Conservation (phyloP, 257 asterid genomes). For the Petrea volubilis region DNA sequence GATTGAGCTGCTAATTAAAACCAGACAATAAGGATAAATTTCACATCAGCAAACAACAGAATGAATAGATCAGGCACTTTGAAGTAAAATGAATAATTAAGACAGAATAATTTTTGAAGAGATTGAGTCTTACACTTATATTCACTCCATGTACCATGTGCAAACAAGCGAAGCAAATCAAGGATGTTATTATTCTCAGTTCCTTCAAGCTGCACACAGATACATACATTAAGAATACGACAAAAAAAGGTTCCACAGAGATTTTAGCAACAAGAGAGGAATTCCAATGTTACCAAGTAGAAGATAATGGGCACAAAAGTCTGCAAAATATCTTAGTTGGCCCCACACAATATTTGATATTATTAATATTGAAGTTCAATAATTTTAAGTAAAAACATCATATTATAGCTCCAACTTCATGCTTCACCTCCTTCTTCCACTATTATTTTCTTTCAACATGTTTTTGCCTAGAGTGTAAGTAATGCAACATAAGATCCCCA, state of each 20-base stretch:
- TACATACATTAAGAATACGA: background rate
- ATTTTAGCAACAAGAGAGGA: background rate
- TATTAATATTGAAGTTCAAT: background rate
- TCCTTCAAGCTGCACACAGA: conserved; percentile 75
- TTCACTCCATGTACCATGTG: conserved; percentile 93
- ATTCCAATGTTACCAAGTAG: background rate
- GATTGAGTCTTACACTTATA: conserved; percentile 65
- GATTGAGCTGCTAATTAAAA: background rate
- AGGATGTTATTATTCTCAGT: conserved; percentile 60
- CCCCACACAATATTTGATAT: background rate
- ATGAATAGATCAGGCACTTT: conserved; percentile 1
- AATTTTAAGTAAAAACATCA: background rate
- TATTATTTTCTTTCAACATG: background rate
- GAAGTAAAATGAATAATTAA: conserved; percentile 5
- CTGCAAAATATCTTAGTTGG: background rate
- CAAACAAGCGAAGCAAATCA: conserved; percentile 81
- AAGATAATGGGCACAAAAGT: background rate
- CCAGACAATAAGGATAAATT: background rate
- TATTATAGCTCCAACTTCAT: background rate
- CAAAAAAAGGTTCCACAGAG: background rate
- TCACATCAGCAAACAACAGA: background rate
- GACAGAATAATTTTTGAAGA: conserved; percentile 3
- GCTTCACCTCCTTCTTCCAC: background rate
- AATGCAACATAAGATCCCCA: background rate
- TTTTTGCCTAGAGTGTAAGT: background rate